A percentile compares a stretch with the other conserved stretches of the same genome.
phyloP scores from a whole-genome alignment of 495 filamentous ascomycete species.

The Lasiosphaeria miniovina region DNA sequence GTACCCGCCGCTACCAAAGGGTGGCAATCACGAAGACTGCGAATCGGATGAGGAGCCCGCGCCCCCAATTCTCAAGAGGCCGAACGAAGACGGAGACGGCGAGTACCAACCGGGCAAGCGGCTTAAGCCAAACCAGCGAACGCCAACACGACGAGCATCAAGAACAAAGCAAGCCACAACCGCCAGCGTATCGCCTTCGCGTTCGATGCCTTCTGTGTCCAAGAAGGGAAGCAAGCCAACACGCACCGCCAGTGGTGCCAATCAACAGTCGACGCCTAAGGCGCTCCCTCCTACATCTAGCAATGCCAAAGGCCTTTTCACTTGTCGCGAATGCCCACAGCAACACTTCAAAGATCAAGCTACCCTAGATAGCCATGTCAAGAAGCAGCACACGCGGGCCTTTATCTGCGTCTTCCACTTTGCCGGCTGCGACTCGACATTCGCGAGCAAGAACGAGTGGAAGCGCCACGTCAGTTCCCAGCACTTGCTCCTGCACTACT shows the following conservation, averaged over 20 bases:
- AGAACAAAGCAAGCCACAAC: not conserved
- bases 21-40: conserved; percentile 18
- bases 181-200: not conserved
- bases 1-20: conserved; percentile 21
- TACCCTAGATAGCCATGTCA: conserved; percentile 47
- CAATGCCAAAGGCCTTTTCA: conserved; percentile 7
- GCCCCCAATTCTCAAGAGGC: conserved; percentile 16
- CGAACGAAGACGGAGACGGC: conserved; percentile 19
- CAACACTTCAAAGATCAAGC: conserved; percentile 38
- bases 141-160: not conserved
- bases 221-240: conserved; percentile 1
- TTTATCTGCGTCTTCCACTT: conserved; percentile 78
- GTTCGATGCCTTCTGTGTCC: not conserved
- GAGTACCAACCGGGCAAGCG: conserved; percentile 21
- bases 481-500: conserved; percentile 76
- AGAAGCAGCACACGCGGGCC: conserved; percentile 55
- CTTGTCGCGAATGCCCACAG: conserved; percentile 23
- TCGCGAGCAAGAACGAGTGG: conserved; percentile 91
- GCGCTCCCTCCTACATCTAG: not conserved
- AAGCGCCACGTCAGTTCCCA: conserved; percentile 80
- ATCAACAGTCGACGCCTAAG: not conserved
- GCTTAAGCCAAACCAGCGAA: conserved; percentile 18
- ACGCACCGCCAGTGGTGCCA: not conserved
- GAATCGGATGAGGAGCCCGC: conserved; percentile 18
- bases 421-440: conserved; percentile 73